A percentile compares a stretch with the other conserved stretches of the same genome.
phyloP scores from a whole-genome alignment of 495 filamentous ascomycete genomes.

The Podospora fimiseda region DNA sequence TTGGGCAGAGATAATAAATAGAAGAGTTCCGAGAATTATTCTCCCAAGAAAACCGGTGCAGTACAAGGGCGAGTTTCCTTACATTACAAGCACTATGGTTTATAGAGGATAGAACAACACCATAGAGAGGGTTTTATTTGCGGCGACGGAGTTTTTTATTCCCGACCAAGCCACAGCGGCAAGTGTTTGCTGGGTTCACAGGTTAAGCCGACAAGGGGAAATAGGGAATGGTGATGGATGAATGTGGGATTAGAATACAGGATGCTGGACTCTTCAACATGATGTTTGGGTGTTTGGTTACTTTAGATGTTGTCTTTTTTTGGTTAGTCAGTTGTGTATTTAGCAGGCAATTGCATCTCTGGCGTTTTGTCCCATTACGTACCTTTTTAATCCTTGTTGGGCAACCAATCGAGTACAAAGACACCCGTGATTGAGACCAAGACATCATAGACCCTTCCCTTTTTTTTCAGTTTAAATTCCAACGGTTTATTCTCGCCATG shows the following conservation, averaged over 20 bases:
- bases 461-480: too few relatives aligned
- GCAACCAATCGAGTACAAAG: too few relatives aligned
- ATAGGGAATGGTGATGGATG: neutral
- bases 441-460: too few relatives aligned
- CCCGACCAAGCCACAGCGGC: neutral
- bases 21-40: too few relatives aligned
- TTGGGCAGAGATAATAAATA: slow-evolving; percentile 58
- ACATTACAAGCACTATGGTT: neutral
- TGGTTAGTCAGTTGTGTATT: neutral
- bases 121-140: slow-evolving; percentile 5
- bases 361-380: neutral
- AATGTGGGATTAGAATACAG: neutral
- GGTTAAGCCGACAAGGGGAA: neutral
- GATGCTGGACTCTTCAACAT: too few relatives aligned
- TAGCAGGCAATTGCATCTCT: neutral
- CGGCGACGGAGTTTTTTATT: neutral
- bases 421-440: too few relatives aligned
- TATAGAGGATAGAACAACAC: slow-evolving; percentile 10
- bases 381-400: too few relatives aligned
- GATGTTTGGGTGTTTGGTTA: too few relatives aligned
- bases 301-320: too few relatives aligned
- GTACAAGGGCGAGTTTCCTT: neutral
- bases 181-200: too few relatives aligned
- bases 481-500: too few relatives aligned
- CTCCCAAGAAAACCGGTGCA: neutral